A percentile compares a stretch with the other conserved stretches of the same genome.
Evolutionary conservation across 2,329 filamentous ascomycete species (phyloP).

Genomic region (Ilyonectria sp.): DNA sequence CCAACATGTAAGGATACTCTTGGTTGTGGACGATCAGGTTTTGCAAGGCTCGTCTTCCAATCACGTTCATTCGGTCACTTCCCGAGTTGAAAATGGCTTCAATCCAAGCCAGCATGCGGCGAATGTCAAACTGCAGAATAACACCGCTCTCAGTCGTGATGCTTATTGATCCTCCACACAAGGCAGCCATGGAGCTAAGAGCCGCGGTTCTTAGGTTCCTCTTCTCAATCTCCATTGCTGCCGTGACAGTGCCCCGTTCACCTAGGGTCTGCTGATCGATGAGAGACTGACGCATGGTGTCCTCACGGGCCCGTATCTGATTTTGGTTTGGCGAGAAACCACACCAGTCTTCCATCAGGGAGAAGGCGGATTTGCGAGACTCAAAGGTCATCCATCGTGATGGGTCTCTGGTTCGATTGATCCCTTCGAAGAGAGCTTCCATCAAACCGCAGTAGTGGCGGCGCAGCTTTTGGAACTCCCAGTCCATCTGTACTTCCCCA

Average conservation of each 20-base stretch:
- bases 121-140: conserved; percentile 91
- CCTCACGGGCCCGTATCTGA: conserved; percentile 86
- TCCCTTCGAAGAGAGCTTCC: conserved; percentile 92
- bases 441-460: conserved; percentile 95
- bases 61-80: conserved; percentile 92
- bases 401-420: conserved; percentile 87
- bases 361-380: conserved; percentile 93
- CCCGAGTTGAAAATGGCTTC: conserved; percentile 93
- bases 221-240: conserved; percentile 97
- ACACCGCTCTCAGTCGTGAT: conserved; percentile 90
- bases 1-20: conserved; percentile 86
- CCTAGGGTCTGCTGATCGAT: conserved; percentile 84
- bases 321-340: conserved; percentile 93
- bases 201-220: conserved; percentile 91
- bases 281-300: conserved; percentile 88
- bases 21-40: conserved; percentile 94
- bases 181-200: conserved; percentile 92
- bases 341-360: conserved; percentile 99
- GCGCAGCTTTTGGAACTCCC: conserved; percentile 92
- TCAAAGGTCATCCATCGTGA: conserved; percentile 98
- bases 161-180: conserved; percentile 89
- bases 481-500: conserved; percentile 92
- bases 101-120: conserved; percentile 94
- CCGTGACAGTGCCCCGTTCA: conserved; percentile 84
- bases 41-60: conserved; percentile 88